Evolutionary conservation across 306 rosid genomes (phyloP).

Genomic region (Citrullus colocynthis): DNA sequence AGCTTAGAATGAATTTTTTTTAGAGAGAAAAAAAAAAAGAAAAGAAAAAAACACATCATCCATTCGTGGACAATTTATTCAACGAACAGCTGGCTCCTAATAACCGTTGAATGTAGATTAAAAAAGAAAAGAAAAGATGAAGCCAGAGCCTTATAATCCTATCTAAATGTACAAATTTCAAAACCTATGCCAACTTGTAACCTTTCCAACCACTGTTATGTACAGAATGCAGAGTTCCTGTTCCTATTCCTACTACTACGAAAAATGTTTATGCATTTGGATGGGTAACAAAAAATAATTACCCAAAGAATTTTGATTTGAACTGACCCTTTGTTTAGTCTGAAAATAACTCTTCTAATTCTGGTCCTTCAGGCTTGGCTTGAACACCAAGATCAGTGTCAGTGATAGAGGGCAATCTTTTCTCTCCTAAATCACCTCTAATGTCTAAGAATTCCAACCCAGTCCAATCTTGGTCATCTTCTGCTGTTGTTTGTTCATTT

Average conservation of each 20-base stretch:
- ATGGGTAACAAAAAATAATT: not conserved
- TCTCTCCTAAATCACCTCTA: constrained; percentile 13
- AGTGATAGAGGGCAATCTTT: constrained; percentile 8
- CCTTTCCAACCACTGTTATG: constrained; percentile 5
- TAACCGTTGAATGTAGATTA: too few species aligned
- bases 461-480: constrained; percentile 40
- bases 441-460: constrained; percentile 30
- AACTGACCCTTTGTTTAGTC: constrained; percentile 23
- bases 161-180: constrained; percentile 23
- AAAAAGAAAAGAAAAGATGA: not conserved
- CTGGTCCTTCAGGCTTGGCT: constrained; percentile 30
- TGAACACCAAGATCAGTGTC: constrained; percentile 18
- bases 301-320: constrained; percentile 9
- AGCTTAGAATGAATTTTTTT: too few species aligned
- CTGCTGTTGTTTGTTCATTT: constrained; percentile 19
- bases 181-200: constrained; percentile 13
- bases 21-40: too few species aligned
- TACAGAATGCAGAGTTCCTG: constrained; percentile 18
- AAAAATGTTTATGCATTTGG: not conserved
- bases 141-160: not conserved
- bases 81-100: too few species aligned
- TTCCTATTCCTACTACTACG: not conserved
- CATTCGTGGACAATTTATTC: too few species aligned
- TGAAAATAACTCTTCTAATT: constrained; percentile 57
- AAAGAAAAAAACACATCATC: too few species aligned